Evolutionary conservation across 345 rosid genomes (phyloP), one percentile per base, ranked within the genome.

Genomic region (Noccaea bulbosa): DNA sequence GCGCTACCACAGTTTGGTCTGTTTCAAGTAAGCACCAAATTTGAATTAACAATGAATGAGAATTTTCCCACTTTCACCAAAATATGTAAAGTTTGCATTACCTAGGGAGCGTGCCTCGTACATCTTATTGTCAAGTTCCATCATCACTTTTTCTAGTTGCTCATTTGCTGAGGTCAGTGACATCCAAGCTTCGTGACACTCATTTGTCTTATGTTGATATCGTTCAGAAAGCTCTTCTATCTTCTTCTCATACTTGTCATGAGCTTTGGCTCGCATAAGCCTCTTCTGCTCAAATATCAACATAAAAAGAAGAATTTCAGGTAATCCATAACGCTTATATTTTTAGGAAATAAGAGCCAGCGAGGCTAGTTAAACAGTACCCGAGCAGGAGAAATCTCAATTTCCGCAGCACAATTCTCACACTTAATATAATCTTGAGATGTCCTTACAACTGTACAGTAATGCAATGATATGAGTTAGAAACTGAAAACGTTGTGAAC

Each of bases 181-280:
- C 96, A 89, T 91, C 99, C 99, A 94, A 3, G 99, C 99, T 77
- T 94, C 93, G 57, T 88, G 93, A 70, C 99, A 94, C 83, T 94
- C 99, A 77, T 89, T 83, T 41, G 92, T 67, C 86, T 91, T 91
- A 35, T 59, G 90, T 71, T 86, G 88, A 63, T 85, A 89, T 68
- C 76, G 84, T 62, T 69, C 35, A 41, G 81, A 78, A 71, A 94
- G 98, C 73, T 91, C 93, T 70, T 84, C 78, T 70, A 94, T 94
- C 80, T 81, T 86, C 77, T 80, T 91, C 83, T 94, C 98, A 71
- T 89, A 91, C 71, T 88, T 86, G 12, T 86, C 85, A 45, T 86
- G 82, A 74, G 87, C 83, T 83, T 88, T 94, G 27, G 80, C 74
- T 71, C 92, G 82, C 82, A 91, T 67, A 73, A 86, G 76, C 74